A percentile compares a stretch with the other conserved stretches of the same genome.
These are phyloP conservation scores for Neofusicoccum sp. DNA, from an alignment of 2,329 filamentous ascomycete species.

Conservation along the genomic window DNA sequence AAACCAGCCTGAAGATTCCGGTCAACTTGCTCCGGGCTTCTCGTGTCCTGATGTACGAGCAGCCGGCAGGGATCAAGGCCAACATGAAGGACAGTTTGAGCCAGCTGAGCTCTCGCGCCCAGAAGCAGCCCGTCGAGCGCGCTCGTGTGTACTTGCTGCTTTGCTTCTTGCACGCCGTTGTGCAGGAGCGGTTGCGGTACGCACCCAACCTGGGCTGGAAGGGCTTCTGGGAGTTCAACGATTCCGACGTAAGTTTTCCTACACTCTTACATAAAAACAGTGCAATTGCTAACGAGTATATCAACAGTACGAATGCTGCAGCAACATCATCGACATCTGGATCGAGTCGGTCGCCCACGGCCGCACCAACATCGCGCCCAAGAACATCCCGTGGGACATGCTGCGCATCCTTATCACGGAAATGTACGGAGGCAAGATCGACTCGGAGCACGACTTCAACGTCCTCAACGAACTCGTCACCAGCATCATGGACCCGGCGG, in stretches of 20 bases:
- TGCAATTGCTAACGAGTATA: constrained; percentile 30
- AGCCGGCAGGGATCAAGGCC: constrained; percentile 90
- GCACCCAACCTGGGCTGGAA: constrained; percentile 95
- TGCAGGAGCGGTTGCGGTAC: constrained; percentile 92
- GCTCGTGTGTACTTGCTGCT: constrained; percentile 85
- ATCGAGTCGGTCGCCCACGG: constrained; percentile 77
- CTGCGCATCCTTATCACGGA: constrained; percentile 86
- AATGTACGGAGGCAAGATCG: constrained; percentile 97
- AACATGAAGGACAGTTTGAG: constrained; percentile 98
- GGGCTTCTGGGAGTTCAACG: constrained; percentile 99
- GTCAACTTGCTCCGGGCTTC: constrained; percentile 93
- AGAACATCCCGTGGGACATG: constrained; percentile 96
- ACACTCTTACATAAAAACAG: constrained; percentile 68
- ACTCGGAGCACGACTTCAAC: constrained; percentile 80
- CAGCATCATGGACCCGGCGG: constrained; percentile 76
- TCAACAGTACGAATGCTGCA: constrained; percentile 96
- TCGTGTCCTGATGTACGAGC: constrained; percentile 94
- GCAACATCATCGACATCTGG: constrained; percentile 95
- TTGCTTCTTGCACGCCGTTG: constrained; percentile 91
- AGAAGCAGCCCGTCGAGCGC: constrained; percentile 85
- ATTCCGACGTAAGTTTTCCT: too few species aligned
- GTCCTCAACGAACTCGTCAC: constrained; percentile 71
- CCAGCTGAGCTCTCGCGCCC: constrained; percentile 71
- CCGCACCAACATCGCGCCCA: constrained; percentile 87
- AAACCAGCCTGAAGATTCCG: constrained; percentile 92